Conservation (phyloP, 176 grass and related monocot species). For the Ensete glaucum region DNA sequence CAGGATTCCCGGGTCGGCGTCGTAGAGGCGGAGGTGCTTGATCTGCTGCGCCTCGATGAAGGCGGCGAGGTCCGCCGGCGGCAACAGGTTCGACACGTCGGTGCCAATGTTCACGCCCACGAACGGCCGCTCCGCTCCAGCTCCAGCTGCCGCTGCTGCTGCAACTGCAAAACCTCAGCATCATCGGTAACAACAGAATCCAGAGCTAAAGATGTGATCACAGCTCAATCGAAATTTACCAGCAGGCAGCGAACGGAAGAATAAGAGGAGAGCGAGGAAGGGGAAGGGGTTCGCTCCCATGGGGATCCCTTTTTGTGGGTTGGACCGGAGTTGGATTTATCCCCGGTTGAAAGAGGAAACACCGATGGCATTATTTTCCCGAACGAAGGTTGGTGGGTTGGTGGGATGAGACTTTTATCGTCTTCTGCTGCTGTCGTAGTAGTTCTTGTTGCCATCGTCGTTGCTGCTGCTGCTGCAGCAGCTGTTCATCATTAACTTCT, state of each 20-base stretch:
- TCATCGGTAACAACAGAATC: background rate
- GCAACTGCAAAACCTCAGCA: background rate
- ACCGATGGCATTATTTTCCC: background rate
- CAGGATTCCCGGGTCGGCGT: slow-evolving; percentile 60
- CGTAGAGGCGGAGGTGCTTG: slow-evolving; percentile 73
- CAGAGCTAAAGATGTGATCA: background rate
- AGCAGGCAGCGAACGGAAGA: background rate
- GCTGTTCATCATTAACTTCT: too few relatives aligned
- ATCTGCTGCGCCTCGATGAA: slow-evolving; percentile 75
- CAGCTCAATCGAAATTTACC: background rate
- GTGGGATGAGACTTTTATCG: background rate
- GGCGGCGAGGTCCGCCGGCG: slow-evolving; percentile 52
- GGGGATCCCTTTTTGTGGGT: background rate
- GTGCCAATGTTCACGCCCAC: slow-evolving; percentile 87
- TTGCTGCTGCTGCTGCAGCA: too few relatives aligned
- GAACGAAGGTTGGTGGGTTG: background rate
- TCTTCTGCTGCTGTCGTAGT: too few relatives aligned
- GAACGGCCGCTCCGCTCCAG: slow-evolving; percentile 26
- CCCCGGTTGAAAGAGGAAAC: background rate
- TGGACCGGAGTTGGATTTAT: background rate
- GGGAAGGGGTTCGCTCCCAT: slow-evolving; percentile 5
- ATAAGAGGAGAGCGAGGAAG: background rate
- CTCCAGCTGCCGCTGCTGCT: slow-evolving; percentile 9
- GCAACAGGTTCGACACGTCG: slow-evolving; percentile 64
- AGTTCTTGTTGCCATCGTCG: background rate